These are phyloP conservation scores for Pseudocercospora eumusae DNA, from an alignment of 2,329 filamentous ascomycete species.

Conservation along the genomic window DNA sequence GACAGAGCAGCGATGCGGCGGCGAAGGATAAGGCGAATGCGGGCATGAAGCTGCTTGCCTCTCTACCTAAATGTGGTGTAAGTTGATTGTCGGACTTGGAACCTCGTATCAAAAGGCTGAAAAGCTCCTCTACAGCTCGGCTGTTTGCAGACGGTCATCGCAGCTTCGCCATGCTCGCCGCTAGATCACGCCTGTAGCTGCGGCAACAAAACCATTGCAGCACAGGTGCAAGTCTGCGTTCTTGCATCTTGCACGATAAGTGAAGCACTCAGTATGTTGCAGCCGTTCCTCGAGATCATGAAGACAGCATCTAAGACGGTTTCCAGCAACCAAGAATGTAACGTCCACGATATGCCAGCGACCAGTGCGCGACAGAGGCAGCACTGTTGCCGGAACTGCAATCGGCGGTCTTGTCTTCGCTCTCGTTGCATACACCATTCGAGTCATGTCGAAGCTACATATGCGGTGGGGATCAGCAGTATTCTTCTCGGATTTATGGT, in stretches of 20 bases:
- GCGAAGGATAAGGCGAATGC: not conserved
- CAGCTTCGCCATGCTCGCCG: constrained; percentile 15
- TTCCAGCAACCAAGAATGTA: constrained; percentile 22
- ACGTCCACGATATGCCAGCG: constrained; percentile 21
- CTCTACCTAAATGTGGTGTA: not conserved
- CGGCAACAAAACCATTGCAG: constrained; percentile 10
- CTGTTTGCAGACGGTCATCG: constrained; percentile 14
- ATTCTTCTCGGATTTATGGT: constrained; percentile 15
- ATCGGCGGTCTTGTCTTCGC: constrained; percentile 19
- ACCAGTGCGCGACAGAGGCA: constrained; percentile 12
- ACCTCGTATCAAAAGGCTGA: not conserved
- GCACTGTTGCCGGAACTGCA: not conserved
- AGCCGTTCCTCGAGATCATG: not conserved
- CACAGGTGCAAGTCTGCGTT: constrained; percentile 13
- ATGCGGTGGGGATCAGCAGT: constrained; percentile 1
- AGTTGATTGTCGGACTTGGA: not conserved
- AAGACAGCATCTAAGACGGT: not conserved
- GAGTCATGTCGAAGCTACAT: constrained; percentile 23
- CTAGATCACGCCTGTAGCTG: constrained; percentile 18
- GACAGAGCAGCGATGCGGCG: not conserved
- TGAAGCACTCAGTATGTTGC: constrained; percentile 16
- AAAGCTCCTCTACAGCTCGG: not conserved
- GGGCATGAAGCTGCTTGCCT: not conserved
- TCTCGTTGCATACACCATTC: constrained; percentile 13
- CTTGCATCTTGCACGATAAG: constrained; percentile 15